phyloP scores from a whole-genome alignment of 2,329 filamentous ascomycete species.

The Ophiostoma himal-ulmi region DNA sequence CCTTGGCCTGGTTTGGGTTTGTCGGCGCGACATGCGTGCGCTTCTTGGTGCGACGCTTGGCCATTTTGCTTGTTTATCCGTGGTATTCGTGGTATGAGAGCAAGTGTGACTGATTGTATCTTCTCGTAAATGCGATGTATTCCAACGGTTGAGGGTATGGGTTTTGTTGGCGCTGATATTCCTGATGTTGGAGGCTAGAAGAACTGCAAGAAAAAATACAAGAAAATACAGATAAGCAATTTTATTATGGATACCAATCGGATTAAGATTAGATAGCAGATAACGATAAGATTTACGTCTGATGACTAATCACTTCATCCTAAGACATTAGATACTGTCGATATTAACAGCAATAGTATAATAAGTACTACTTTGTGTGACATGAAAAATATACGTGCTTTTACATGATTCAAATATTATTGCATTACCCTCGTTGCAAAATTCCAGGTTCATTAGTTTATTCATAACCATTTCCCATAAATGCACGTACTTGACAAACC shows the following conservation, averaged over 20 bases:
- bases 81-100: neutral
- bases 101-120: neutral
- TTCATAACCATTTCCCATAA: neutral
- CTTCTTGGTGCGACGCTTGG: constrained; percentile 76
- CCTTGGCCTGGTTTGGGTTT: constrained; percentile 49
- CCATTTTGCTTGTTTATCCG: constrained; percentile 49
- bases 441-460: neutral
- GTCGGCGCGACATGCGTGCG: constrained; percentile 71
- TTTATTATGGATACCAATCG: neutral
- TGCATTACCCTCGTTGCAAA: neutral
- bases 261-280: neutral
- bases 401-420: neutral
- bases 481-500: neutral
- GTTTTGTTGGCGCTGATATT: neutral
- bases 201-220: constrained; percentile 8
- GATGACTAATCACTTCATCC: neutral
- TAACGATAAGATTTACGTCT: neutral
- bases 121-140: neutral
- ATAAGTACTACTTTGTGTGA: too few relatives aligned
- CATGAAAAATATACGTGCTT: too few relatives aligned
- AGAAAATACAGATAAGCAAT: constrained; percentile 2
- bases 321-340: too few relatives aligned
- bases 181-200: neutral
- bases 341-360: too few relatives aligned
- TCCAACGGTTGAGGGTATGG: neutral